These are phyloP conservation scores for Tricholoma matsutake DNA, from an alignment of 768 basidiomycete species.

Conservation along the genomic window DNA sequence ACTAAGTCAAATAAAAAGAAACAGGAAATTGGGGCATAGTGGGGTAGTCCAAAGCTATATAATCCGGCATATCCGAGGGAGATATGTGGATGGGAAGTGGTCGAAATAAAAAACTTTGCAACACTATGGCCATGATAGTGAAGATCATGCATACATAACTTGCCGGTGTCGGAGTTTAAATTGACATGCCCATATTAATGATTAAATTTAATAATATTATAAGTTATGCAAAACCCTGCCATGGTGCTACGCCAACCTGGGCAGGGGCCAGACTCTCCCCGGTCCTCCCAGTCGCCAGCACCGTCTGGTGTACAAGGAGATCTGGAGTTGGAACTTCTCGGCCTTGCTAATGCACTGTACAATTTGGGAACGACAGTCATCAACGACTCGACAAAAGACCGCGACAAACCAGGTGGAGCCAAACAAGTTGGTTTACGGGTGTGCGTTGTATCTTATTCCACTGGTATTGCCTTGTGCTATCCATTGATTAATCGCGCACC, in stretches of 20 bases:
- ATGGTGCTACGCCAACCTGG: conserved; percentile 4
- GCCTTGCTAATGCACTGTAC: conserved; percentile 74
- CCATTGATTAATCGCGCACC: conserved; percentile 5
- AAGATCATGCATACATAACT: no score
- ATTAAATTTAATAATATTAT: no score
- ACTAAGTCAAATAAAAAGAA: no score
- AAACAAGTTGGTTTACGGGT: conserved; percentile 79
- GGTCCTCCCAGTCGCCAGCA: conserved; percentile 70
- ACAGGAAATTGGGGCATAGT: no score
- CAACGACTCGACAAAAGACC: conserved; percentile 78
- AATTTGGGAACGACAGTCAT: conserved; percentile 82
- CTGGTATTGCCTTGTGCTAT: not conserved
- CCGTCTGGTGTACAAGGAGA: conserved; percentile 71
- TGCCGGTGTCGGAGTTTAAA: no score
- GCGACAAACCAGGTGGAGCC: conserved; percentile 62
- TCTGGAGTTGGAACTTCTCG: conserved; percentile 70
- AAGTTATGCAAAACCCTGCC: no score
- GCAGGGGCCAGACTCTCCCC: conserved; percentile 62
- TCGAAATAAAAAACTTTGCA: no score
- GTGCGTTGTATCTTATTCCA: conserved; percentile 37
- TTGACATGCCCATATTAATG: no score
- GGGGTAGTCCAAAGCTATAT: no score
- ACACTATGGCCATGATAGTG: no score
- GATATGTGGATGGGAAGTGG: no score
- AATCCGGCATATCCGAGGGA: no score